Evolutionary conservation across 1,284 basidiomycete genomes (phyloP), one percentile per base, ranked within the genome.

Genomic region (Singerocomus rubriflavus): DNA sequence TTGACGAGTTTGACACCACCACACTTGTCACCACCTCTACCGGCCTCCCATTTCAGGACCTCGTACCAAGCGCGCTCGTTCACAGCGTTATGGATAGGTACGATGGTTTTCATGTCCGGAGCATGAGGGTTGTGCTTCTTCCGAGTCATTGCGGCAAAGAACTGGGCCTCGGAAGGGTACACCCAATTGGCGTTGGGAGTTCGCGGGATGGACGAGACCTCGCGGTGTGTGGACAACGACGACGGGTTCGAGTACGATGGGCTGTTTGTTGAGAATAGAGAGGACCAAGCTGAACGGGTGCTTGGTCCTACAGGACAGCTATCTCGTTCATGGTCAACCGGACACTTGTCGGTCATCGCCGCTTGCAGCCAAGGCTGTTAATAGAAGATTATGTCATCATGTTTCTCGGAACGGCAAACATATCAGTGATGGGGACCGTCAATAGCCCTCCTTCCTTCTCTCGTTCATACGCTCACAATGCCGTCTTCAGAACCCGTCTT

Each of bases 51-150:
- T 55, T 82, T 82, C 65, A 94, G 71, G 43, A 99, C 81, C 69
- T 97, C 88, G 43, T 76, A 73, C 96, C 96, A 99, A 4, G 95
- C 93, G 53, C 90, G 85, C 71, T 99, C 97, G 66, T 99, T 99
- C 53, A 99, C 97, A 30, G 96, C 96, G 65, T 99, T 99, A 72
- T 99, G 96, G 51, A 99, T 99, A 7, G 96, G 96, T 7, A 99
- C 94, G 60, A 99, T 88, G 21, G 93, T 90, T 62, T 82, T 83
- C 95, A 99, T 98, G 72, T 98, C 96, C 17, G 77, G 66, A 14
- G 86, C 81, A 16, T 85, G 79, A 5, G 88, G 88, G 52, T 88
- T 82, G 67, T 96, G 90, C 64, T 97, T 84, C 73, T 99, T 99
- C 52, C 96, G 84, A 53, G 86, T 81, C 85, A 99, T 94, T 8